Base-by-base conservation (phyloP, 257 asterid species). In the Jaltomata sinuosa region DNA sequence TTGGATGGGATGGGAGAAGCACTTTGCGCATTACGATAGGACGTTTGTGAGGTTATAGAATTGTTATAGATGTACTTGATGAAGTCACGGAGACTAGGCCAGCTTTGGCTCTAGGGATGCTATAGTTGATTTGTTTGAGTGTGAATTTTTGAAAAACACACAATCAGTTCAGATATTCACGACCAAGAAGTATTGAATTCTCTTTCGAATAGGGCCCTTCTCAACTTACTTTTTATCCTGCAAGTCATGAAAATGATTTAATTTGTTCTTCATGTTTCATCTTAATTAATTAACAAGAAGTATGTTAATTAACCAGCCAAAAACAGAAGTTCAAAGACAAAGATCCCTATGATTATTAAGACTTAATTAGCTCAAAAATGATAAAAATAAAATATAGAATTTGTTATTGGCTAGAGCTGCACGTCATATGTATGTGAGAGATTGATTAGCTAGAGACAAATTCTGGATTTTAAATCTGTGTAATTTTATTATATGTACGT, bases 41-140 rank as follows among this genome's bases (percentile, higher is more conserved):
- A 91, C 12, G 88, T 93, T 18, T 84, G 85, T 3, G 97, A 90
- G 25, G 87, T 84, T 4, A 15, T 88, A n/a, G 94, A 90, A 29
- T 38, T 87, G 84, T 47, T 94, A 84, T 97, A 90, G 85, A 5
- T 87, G 50, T 90, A 38, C 72, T 89, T 94, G 88, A 86, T 93
- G 95, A n/a, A n/a, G n/a, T n/a, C n/a, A n/a, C n/a, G n/a, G 90
- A 91, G 7, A 89, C 92, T 42, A 90, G 96, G 85, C 98, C 98
- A 15, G 86, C 89, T 54, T 86, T 94, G 91, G 96, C 92, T 8
- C 5, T 93, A 6, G 98, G 97, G 10, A n/a, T 90, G 82, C 2
- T 89, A 83, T 88, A 79, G 4, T 8, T 94, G 11, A 22, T 93
- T 25, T 90, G 86, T 18, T 62, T 89, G 49, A 83, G 88, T 61